A percentile compares a stretch with the other conserved stretches of the same genome.
Conservation (phyloP, 2,329 filamentous ascomycete species). For the Beauveria australis region DNA sequence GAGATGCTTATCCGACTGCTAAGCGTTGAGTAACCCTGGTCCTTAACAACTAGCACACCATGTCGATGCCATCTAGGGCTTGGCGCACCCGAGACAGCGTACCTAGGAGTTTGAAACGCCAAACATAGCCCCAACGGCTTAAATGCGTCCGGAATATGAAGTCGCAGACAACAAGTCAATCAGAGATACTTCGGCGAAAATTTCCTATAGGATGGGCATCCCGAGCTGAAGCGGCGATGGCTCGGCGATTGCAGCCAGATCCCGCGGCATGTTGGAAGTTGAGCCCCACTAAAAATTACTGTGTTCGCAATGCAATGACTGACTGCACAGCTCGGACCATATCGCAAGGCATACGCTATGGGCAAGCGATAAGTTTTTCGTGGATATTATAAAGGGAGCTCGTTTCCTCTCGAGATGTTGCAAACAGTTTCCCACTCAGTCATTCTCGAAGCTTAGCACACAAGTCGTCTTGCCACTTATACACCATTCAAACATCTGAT, state of each 20-base stretch:
- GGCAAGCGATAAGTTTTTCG: background rate
- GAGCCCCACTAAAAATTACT: slow-evolving; percentile 1
- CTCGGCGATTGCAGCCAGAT: slow-evolving; percentile 4
- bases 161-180: too few species aligned
- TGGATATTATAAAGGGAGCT: slow-evolving; percentile 3
- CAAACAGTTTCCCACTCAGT: background rate
- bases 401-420: background rate
- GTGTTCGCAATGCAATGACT: background rate
- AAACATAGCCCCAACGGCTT: too few species aligned
- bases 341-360: background rate
- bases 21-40: background rate
- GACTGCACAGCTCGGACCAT: slow-evolving; percentile 2
- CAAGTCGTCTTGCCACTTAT: background rate
- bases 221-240: slow-evolving; percentile 1
- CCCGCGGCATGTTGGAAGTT: background rate
- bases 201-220: background rate
- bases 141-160: too few species aligned
- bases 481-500: background rate
- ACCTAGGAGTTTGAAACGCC: too few species aligned
- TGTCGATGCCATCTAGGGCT: too few species aligned
- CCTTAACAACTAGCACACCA: too few species aligned
- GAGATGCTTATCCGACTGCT: background rate
- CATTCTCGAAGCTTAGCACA: background rate
- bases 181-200: background rate
- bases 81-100: too few species aligned